Base-by-base conservation (phyloP, 2,329 filamentous ascomycete species). In the Sclerotinia spermophila region DNA sequence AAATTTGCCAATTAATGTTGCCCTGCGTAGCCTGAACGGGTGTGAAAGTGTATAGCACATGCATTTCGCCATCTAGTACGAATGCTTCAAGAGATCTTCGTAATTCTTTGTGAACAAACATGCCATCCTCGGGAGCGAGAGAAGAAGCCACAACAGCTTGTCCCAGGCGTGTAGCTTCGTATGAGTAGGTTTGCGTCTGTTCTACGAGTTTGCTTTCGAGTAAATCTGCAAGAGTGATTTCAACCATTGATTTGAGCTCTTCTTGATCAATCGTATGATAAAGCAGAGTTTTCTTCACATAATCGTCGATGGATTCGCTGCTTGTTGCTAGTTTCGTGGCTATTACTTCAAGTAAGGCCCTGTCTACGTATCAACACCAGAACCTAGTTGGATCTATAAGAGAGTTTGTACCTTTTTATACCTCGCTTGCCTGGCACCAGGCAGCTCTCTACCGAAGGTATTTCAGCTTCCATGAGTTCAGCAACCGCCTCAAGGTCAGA, bases 61-160 rank as follows among this genome's bases (percentile, higher is more conserved):
- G 92, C 88, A 94, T 90, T 73, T 94, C 92, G 5, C 90, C 89
- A 76, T 94, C 91, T 86, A 94, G 89, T 19, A 93, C 92, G 76
- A 94, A 94, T 1, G 89, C 90, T 72, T 86, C 83, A 3, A 94
- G 83, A 0, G 91, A 90, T 74, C 86, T 86, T 71, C 84, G 84
- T 62, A 94, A 83, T 79, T 94, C 92, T 60, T 87, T 83, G 75
- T 93, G 83, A 27, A 94, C 85, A 75, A 93, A 94, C 1, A 92
- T 80, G 0, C 92, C 92, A 75, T 94, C 91, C 71, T 92, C 90
- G 0, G 91, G 92, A 66, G 91, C 87, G 48, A 94, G 85, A 1
- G 89, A 88, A 4, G 91, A 92, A 15, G 89, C 87, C 35, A 94
- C 91, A 35, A 92, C 87, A 2, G 92, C 92, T 73, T 85, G 87